These are phyloP conservation scores for Plenodomus lindquistii DNA, from an alignment of 2,329 filamentous ascomycete species.

Conservation along the genomic window DNA sequence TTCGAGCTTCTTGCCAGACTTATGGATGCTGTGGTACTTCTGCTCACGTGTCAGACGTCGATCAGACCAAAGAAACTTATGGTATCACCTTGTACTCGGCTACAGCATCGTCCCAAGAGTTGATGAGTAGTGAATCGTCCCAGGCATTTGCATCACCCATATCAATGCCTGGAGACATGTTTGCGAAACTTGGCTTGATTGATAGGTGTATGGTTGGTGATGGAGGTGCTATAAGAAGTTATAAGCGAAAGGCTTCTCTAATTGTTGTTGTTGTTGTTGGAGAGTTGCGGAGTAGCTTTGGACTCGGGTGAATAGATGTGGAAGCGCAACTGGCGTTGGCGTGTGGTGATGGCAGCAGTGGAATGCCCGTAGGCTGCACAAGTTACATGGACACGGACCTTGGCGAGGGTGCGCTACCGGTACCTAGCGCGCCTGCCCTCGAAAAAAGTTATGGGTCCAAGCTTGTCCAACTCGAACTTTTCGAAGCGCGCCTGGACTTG, in stretches of 20 bases:
- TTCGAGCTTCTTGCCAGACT: conserved; percentile 41
- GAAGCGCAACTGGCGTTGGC: too few relatives aligned
- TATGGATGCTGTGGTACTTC: conserved; percentile 46
- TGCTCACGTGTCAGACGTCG: conserved; percentile 12
- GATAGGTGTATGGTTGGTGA: not conserved
- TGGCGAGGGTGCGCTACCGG: conserved; percentile 18
- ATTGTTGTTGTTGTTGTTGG: not conserved
- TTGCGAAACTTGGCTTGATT: not conserved
- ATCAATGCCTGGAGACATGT: conserved; percentile 30
- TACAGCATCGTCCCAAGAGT: conserved; percentile 42
- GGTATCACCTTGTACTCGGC: conserved; percentile 41
- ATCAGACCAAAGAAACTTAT: conserved; percentile 1
- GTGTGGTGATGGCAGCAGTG: too few relatives aligned
- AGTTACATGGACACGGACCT: conserved; percentile 3
- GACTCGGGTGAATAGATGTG: too few relatives aligned
- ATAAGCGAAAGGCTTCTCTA: not conserved
- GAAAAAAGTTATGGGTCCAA: conserved; percentile 36
- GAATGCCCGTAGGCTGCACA: too few relatives aligned
- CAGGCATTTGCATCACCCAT: conserved; percentile 40
- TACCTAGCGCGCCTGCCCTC: conserved; percentile 24
- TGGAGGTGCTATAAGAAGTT: not conserved
- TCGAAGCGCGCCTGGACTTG: conserved; percentile 13
- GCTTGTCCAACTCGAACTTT: conserved; percentile 38
- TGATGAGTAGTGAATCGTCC: conserved; percentile 44
- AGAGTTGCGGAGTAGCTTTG: not conserved